phyloP scores from a whole-genome alignment of 2,329 filamentous ascomycete genomes.

The Exophiala sp. region DNA sequence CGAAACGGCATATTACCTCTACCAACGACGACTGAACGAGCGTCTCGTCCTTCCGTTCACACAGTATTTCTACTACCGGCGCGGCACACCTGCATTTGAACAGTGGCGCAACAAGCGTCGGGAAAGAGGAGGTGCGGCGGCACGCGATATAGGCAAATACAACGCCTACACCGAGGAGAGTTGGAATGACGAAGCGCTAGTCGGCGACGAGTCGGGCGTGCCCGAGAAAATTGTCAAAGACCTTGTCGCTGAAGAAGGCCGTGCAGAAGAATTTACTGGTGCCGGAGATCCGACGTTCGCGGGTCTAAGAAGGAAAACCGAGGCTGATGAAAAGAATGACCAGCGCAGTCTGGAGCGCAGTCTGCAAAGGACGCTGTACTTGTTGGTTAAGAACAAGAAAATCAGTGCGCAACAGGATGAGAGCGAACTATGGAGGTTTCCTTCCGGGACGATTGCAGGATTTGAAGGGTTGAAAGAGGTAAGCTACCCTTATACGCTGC shows the following conservation, averaged over 20 bases:
- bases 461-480: slow-evolving; percentile 82
- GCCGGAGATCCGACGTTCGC: slow-evolving; percentile 66
- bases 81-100: slow-evolving; percentile 74
- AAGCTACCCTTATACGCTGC: slow-evolving; percentile 38
- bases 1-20: slow-evolving; percentile 91
- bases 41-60: slow-evolving; percentile 83
- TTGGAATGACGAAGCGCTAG: slow-evolving; percentile 88
- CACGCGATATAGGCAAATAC: slow-evolving; percentile 82
- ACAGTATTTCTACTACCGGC: slow-evolving; percentile 91
- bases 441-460: slow-evolving; percentile 70
- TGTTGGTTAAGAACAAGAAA: slow-evolving; percentile 68
- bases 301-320: slow-evolving; percentile 58
- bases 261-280: slow-evolving; percentile 46
- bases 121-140: slow-evolving; percentile 68
- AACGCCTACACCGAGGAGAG: slow-evolving; percentile 67
- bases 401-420: slow-evolving; percentile 10
- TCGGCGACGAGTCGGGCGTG: slow-evolving; percentile 66
- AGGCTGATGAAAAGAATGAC: slow-evolving; percentile 75
- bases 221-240: slow-evolving; percentile 66
- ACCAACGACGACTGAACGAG: slow-evolving; percentile 95
- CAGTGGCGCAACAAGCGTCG: slow-evolving; percentile 87
- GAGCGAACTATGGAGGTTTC: slow-evolving; percentile 69
- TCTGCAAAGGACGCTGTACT: slow-evolving; percentile 78
- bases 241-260: slow-evolving; percentile 68
- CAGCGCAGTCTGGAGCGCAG: slow-evolving; percentile 72